A percentile compares a stretch with the other conserved stretches of the same genome.
These are phyloP conservation scores for Scorias spongiosa DNA, from an alignment of 2,329 filamentous ascomycete species.

Conservation along the genomic window DNA sequence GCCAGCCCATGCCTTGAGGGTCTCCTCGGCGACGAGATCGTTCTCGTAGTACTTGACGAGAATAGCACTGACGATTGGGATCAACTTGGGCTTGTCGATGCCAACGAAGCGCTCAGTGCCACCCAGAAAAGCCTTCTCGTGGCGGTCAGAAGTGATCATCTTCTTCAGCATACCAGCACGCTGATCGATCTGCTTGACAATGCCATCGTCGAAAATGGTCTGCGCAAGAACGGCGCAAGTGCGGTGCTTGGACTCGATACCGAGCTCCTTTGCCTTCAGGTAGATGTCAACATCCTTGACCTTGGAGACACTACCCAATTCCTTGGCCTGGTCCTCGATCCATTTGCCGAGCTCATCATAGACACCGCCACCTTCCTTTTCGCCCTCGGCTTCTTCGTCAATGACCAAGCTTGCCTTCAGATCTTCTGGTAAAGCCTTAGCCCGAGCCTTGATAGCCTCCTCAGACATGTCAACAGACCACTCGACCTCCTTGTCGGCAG, in stretches of 20 bases:
- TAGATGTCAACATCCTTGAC: conserved; percentile 86
- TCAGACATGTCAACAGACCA: conserved; percentile 97
- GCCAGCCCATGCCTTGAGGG: conserved; percentile 76
- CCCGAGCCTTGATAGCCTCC: conserved; percentile 86
- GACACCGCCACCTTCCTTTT: conserved; percentile 59
- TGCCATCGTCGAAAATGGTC: conserved; percentile 83
- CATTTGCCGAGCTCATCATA: conserved; percentile 91
- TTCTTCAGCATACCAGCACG: conserved; percentile 82
- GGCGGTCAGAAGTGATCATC: conserved; percentile 71
- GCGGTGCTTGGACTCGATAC: conserved; percentile 87
- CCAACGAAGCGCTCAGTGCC: conserved; percentile 87
- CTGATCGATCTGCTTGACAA: conserved; percentile 70
- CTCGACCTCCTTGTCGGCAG: conserved; percentile 65
- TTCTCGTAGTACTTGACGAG: conserved; percentile 81
- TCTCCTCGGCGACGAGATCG: conserved; percentile 77
- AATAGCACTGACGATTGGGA: conserved; percentile 66
- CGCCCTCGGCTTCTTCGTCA: conserved; percentile 66
- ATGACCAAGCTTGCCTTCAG: conserved; percentile 61
- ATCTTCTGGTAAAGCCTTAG: conserved; percentile 82
- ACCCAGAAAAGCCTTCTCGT: conserved; percentile 89
- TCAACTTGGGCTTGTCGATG: conserved; percentile 66
- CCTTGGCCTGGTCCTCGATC: conserved; percentile 63
- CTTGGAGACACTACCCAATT: conserved; percentile 56
- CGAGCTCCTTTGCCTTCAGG: conserved; percentile 89
- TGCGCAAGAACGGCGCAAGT: conserved; percentile 84